Evolutionary conservation across 495 filamentous ascomycete species (phyloP).

Genomic region (Penicilliopsis zonata): DNA sequence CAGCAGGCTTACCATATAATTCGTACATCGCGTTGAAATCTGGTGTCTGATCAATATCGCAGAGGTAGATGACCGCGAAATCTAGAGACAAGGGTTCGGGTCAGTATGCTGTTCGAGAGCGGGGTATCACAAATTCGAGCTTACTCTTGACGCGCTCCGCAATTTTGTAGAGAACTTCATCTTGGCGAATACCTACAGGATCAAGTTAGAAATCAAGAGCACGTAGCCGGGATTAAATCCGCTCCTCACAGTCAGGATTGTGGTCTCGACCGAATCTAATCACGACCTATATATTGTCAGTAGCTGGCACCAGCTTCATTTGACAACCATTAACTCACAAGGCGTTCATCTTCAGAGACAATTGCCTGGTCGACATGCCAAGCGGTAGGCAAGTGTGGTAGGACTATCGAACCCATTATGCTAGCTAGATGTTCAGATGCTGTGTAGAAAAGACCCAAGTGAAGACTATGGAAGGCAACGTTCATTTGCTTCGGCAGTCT

Average conservation of each 20-base stretch:
- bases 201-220: slow-evolving; percentile 8
- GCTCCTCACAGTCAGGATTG: slow-evolving; percentile 45
- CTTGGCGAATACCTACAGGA: slow-evolving; percentile 64
- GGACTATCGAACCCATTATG: slow-evolving; percentile 79
- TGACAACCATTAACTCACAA: no score
- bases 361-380: slow-evolving; percentile 97
- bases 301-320: no score
- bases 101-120: neutral
- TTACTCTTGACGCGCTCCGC: slow-evolving; percentile 34
- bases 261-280: slow-evolving; percentile 83
- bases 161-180: slow-evolving; percentile 79
- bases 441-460: no score
- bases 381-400: slow-evolving; percentile 83
- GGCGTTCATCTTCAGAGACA: slow-evolving; percentile 81
- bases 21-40: slow-evolving; percentile 97
- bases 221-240: neutral
- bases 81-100: slow-evolving; percentile 9
- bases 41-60: slow-evolving; percentile 89
- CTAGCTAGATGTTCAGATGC: slow-evolving; percentile 1
- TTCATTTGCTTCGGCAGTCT: no score
- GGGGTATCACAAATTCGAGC: slow-evolving; percentile 2
- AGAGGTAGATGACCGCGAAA: slow-evolving; percentile 84
- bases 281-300: no score
- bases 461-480: no score
- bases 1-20: no score